Conservation (phyloP, 768 basidiomycete species). For the Dentipellis sp. region DNA sequence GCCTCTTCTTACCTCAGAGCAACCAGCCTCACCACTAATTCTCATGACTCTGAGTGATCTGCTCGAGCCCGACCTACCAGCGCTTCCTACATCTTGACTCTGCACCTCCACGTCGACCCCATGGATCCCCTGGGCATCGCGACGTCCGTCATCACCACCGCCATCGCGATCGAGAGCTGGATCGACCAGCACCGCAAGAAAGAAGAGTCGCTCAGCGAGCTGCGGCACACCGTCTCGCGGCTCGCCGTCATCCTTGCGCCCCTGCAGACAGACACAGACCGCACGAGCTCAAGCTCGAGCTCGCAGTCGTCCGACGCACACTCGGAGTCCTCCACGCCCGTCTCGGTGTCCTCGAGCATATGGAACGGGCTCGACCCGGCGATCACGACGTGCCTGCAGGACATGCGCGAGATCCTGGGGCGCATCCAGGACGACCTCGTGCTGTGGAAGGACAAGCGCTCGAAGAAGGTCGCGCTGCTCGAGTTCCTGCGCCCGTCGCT, state of each 20-base stretch:
- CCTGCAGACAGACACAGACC: background rate
- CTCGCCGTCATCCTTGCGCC: background rate
- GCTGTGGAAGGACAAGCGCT: background rate
- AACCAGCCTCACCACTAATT: no score
- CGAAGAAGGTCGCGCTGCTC: background rate
- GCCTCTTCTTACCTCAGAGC: no score
- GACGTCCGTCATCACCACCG: background rate
- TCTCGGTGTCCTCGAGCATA: background rate
- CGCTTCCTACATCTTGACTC: no score
- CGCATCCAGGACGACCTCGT: background rate
- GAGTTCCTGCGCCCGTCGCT: background rate
- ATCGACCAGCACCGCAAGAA: background rate
- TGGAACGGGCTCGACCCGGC: background rate
- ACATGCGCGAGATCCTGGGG: constrained; percentile 1
- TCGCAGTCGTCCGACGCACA: no score
- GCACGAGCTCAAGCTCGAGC: no score
- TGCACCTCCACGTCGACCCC: no score
- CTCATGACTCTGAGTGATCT: no score
- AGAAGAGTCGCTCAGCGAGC: background rate
- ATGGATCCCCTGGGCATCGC: background rate
- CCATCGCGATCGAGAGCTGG: constrained; percentile 2
- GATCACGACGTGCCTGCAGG: background rate
- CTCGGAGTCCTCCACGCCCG: no score
- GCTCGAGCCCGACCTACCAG: no score
- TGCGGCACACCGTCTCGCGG: background rate